Evolutionary conservation across 345 rosid genomes (phyloP).

Genomic region (Hypericum perforatum): DNA sequence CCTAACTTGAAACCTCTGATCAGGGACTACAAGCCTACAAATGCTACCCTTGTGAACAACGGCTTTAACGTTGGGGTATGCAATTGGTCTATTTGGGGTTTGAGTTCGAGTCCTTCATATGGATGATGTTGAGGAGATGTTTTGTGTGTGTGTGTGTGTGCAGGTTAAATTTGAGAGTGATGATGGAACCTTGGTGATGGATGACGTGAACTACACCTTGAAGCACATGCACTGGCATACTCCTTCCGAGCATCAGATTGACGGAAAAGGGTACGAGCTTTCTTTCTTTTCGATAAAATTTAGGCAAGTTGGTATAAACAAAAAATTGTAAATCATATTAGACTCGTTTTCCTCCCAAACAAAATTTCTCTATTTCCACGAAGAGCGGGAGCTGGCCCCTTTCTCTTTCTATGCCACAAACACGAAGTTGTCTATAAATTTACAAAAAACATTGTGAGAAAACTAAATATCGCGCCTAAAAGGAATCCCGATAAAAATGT

Average conservation of each 20-base stretch:
- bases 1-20: slow-evolving; percentile 35
- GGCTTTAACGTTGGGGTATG: slow-evolving; percentile 86
- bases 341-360: too few species aligned
- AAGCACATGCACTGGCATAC: slow-evolving; percentile 52
- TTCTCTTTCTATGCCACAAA: neutral
- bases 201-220: slow-evolving; percentile 34
- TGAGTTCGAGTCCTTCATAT: neutral
- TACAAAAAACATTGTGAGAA: too few species aligned
- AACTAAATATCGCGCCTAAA: neutral
- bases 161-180: slow-evolving; percentile 43
- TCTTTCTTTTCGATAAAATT: neutral
- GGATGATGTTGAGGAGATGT: too few species aligned
- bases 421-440: too few species aligned
- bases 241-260: slow-evolving; percentile 47
- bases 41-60: slow-evolving; percentile 57
- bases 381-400: too few species aligned
- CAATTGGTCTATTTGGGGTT: neutral
- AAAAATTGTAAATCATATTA: too few species aligned
- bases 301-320: too few species aligned
- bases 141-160: neutral
- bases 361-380: too few species aligned
- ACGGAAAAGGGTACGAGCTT: slow-evolving; percentile 28
- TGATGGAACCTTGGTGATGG: slow-evolving; percentile 33
- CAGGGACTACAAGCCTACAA: slow-evolving; percentile 39
- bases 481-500: too few species aligned